phyloP scores from a whole-genome alignment of 192 early-diverging fungal species.

The Paraglomus brasilianum region DNA sequence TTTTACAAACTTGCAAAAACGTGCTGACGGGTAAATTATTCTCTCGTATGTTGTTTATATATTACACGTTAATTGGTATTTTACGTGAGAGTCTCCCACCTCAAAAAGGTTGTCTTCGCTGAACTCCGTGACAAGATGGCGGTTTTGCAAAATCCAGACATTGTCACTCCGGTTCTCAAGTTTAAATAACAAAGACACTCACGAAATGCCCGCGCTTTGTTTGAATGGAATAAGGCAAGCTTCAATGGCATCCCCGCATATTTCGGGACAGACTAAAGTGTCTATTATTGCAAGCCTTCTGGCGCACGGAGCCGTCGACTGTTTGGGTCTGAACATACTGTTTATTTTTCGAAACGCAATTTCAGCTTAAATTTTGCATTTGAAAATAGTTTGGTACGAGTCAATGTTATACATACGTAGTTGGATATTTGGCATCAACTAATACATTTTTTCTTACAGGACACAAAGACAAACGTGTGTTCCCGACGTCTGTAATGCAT shows the following conservation, averaged over 20 bases:
- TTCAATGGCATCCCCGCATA: background rate
- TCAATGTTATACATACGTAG: background rate
- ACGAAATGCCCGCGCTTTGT: no score
- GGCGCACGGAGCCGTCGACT: background rate
- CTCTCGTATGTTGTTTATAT: no score
- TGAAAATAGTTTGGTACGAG: background rate
- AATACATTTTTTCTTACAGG: background rate
- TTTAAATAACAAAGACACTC: no score
- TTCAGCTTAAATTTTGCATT: background rate
- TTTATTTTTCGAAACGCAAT: background rate
- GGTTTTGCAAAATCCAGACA: no score
- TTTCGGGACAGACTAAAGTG: background rate
- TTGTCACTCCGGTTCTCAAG: no score
- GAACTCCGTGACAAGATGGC: no score
- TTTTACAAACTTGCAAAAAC: no score
- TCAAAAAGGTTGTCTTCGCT: no score
- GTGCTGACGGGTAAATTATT: no score
- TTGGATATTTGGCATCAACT: background rate
- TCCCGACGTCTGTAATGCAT: background rate
- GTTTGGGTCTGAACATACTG: background rate
- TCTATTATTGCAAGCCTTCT: background rate
- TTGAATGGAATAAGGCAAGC: constrained; percentile 10
- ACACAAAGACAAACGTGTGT: background rate
- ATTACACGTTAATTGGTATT: no score
- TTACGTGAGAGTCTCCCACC: no score